These are phyloP conservation scores for Triticum aestivum DNA, from an alignment of 176 grass and related monocot species.

Conservation along the genomic window DNA sequence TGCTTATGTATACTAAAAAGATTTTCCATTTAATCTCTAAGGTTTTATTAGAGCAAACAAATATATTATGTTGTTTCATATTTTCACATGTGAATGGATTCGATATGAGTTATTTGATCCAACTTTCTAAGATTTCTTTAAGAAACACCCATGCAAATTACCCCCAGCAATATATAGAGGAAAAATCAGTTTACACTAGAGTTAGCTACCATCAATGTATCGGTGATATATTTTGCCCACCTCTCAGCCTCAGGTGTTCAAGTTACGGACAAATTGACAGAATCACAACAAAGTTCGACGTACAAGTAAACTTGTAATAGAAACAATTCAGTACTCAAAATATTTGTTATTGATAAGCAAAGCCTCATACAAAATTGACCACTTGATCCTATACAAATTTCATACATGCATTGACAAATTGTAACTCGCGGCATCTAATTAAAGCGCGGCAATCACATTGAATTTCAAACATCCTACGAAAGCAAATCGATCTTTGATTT, in stretches of 20 bases:
- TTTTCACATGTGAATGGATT: background rate
- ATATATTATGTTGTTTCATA: no score
- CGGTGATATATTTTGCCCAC: background rate
- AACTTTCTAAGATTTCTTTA: background rate
- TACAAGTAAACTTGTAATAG: background rate
- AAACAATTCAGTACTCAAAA: conserved; percentile 8
- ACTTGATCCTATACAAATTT: conserved; percentile 6
- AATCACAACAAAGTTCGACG: background rate
- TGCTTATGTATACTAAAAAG: no score
- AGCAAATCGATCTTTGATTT: background rate
- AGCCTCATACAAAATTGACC: background rate
- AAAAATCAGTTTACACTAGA: no score
- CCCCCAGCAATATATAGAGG: no score
- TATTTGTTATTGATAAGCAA: background rate
- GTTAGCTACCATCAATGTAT: no score
- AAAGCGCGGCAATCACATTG: background rate
- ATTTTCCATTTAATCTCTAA: no score
- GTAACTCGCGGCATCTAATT: background rate
- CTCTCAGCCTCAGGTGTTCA: background rate
- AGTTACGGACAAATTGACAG: background rate
- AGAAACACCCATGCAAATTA: background rate
- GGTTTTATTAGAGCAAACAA: no score
- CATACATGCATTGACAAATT: conserved; percentile 10
- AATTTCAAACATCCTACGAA: conserved; percentile 37
- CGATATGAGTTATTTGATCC: background rate